These are phyloP conservation scores for Melaleuca alternifolia DNA, from an alignment of 345 rosid species.

Conservation along the genomic window DNA sequence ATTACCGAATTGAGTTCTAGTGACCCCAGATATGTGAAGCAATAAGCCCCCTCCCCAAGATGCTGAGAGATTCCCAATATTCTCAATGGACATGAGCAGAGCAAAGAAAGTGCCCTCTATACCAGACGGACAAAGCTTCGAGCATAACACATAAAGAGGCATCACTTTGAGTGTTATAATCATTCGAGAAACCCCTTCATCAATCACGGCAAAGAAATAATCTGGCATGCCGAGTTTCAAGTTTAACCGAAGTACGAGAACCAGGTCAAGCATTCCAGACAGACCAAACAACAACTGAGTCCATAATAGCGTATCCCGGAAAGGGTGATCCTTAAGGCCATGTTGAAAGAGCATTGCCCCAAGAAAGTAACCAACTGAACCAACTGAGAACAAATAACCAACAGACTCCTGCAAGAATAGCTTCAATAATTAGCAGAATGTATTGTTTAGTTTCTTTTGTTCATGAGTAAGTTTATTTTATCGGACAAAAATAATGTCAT, in stretches of 20 bases:
- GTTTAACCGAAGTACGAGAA: constrained; percentile 51
- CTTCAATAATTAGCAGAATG: neutral
- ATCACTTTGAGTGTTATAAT: constrained; percentile 57
- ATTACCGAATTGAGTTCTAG: constrained; percentile 49
- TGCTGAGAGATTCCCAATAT: constrained; percentile 41
- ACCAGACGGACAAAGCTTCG: constrained; percentile 71
- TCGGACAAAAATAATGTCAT: neutral
- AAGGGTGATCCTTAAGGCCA: constrained; percentile 45
- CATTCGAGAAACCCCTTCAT: constrained; percentile 40
- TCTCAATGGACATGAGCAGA: constrained; percentile 64
- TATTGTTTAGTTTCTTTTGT: neutral
- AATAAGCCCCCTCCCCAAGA: constrained; percentile 60
- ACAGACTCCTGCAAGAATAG: constrained; percentile 41
- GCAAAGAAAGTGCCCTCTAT: constrained; percentile 79
- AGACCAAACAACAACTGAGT: constrained; percentile 41
- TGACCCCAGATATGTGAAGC: constrained; percentile 41
- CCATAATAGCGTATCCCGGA: constrained; percentile 50
- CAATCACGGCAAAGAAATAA: constrained; percentile 55
- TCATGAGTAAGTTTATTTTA: neutral
- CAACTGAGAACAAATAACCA: constrained; percentile 53
- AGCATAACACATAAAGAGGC: constrained; percentile 64
- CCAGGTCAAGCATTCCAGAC: constrained; percentile 62
- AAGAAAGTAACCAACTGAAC: constrained; percentile 56
- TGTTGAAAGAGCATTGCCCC: constrained; percentile 56
- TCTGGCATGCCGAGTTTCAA: constrained; percentile 55